phyloP scores from a whole-genome alignment of 371 early-diverging fungal genomes.

The Mortierella sp. region DNA sequence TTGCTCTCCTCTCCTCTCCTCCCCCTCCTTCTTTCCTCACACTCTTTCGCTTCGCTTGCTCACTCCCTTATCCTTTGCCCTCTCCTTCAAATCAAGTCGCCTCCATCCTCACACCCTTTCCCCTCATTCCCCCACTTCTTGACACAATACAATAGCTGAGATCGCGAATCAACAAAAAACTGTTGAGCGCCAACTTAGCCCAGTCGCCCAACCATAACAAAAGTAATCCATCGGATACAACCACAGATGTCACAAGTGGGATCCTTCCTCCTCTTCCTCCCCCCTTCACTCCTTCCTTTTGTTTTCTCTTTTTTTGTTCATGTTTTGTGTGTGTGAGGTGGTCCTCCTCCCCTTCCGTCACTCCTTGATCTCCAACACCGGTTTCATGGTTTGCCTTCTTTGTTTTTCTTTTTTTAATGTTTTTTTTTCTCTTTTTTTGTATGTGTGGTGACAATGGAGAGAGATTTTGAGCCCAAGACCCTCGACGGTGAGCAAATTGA shows the following conservation, averaged over 20 bases:
- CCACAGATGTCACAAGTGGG: no score
- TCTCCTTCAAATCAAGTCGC: neutral
- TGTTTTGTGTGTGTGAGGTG: slow-evolving; percentile 1
- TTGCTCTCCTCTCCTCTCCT: neutral
- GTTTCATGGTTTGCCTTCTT: neutral
- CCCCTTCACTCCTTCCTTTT: neutral
- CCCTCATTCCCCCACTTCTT: neutral
- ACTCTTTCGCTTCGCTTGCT: neutral
- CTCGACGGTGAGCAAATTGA: neutral
- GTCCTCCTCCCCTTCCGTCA: neutral
- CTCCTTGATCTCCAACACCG: slow-evolving; percentile 11
- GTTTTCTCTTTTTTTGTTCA: neutral
- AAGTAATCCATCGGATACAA: no score
- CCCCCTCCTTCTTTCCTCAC: neutral
- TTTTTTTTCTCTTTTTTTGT: neutral
- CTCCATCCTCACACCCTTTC: neutral
- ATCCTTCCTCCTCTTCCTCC: neutral
- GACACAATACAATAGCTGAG: neutral
- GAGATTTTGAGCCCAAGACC: neutral
- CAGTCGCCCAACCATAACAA: neutral
- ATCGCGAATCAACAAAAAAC: neutral
- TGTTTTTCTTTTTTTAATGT: neutral
- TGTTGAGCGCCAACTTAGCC: neutral
- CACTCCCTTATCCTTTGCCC: neutral
- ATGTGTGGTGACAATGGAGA: slow-evolving; percentile 8